phyloP scores from a whole-genome alignment of 257 asterid species.

The Misopates orontium region DNA sequence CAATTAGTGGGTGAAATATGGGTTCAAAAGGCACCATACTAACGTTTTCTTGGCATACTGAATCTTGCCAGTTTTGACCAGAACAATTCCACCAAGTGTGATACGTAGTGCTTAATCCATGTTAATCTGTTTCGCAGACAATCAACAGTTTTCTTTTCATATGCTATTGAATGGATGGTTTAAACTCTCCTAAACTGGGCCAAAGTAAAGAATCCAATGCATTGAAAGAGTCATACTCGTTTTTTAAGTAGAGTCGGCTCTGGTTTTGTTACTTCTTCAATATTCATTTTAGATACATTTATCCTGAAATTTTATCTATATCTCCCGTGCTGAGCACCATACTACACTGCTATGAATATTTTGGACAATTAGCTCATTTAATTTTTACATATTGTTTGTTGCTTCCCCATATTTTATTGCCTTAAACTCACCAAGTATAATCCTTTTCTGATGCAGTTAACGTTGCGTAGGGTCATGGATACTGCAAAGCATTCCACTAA shows the following conservation, averaged over 20 bases:
- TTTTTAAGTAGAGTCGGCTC: background rate
- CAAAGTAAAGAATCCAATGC: background rate
- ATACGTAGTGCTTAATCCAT: background rate
- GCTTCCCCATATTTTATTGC: background rate
- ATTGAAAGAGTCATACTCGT: no score
- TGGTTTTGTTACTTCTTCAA: conserved; percentile 8
- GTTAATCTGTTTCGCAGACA: background rate
- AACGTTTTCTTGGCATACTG: conserved; percentile 11
- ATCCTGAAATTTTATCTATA: background rate
- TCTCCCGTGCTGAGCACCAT: background rate
- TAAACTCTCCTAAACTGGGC: background rate
- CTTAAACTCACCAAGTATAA: conserved; percentile 5
- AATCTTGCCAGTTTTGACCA: background rate
- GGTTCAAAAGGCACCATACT: background rate
- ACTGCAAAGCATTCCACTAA: conserved; percentile 85
- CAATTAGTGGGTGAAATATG: background rate
- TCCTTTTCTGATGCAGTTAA: conserved; percentile 54
- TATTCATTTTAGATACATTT: background rate
- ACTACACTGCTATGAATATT: conserved; percentile 9
- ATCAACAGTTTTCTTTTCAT: no score
- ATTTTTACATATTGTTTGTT: background rate
- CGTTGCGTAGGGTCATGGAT: conserved; percentile 86
- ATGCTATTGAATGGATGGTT: background rate
- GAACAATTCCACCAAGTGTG: conserved; percentile 1
- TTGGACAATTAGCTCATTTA: conserved; percentile 9